Conservation (phyloP, 768 basidiomycete genomes). For the Termitomyces sp. region DNA sequence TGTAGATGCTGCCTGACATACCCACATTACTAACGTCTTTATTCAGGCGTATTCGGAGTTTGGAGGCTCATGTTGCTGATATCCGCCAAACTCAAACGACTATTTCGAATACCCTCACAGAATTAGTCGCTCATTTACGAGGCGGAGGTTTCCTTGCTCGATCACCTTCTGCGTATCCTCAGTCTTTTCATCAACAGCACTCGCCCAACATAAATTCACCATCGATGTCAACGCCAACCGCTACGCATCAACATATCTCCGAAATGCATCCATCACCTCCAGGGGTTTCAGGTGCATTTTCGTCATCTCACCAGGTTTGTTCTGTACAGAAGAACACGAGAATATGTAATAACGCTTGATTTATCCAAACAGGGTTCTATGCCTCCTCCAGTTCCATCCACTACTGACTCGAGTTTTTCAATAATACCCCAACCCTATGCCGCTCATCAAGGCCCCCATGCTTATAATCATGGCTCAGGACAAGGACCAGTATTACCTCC, state of each 20-base stretch:
- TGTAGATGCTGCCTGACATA: neutral
- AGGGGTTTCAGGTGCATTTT: constrained; percentile 21
- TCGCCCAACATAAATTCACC: constrained; percentile 66
- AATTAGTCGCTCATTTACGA: constrained; percentile 77
- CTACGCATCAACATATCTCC: constrained; percentile 32
- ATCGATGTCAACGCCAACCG: constrained; percentile 43
- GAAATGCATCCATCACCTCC: constrained; percentile 36
- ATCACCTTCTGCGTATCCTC: constrained; percentile 59
- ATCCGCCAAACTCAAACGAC: constrained; percentile 66
- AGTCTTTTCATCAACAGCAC: constrained; percentile 50
- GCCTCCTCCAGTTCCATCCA: constrained; percentile 24
- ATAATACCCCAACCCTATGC: constrained; percentile 35
- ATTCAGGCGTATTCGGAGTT: constrained; percentile 79
- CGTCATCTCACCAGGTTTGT: constrained; percentile 22
- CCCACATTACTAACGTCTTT: constrained; percentile 13
- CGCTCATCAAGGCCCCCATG: constrained; percentile 32
- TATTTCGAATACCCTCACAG: constrained; percentile 76
- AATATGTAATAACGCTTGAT: constrained; percentile 19
- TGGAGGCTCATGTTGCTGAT: constrained; percentile 82
- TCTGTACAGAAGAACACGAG: constrained; percentile 6
- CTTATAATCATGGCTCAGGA: constrained; percentile 25
- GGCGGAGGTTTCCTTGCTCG: constrained; percentile 43
- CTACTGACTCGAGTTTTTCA: constrained; percentile 38
- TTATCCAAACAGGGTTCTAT: constrained; percentile 29
- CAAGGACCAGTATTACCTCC: constrained; percentile 60